Percentiles rank a stretch among this genome's conserved stretches.
Evolutionary conservation across 2,329 filamentous ascomycete species (phyloP).

Genomic region (Talaromyces atroroseus): DNA sequence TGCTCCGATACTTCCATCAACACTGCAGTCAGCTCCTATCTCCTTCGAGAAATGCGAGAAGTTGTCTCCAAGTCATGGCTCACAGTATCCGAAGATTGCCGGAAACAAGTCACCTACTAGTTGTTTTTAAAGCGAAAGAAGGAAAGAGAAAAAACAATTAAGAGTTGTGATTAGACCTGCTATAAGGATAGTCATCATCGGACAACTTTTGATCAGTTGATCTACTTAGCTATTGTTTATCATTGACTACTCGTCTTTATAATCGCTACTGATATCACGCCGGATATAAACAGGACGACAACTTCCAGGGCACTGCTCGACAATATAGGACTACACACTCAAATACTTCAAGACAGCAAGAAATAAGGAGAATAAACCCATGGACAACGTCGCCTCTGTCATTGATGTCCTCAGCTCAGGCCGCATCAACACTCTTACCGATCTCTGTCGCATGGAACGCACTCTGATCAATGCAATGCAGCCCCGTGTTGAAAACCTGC

Average conservation of each 20-base stretch:
- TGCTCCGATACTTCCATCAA: not conserved
- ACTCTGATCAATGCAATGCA: constrained; percentile 39
- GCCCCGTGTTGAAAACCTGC: constrained; percentile 50
- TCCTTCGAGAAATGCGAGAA: not conserved
- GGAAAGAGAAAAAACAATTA: too few relatives aligned
- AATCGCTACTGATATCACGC: too few relatives aligned
- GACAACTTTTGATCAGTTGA: too few relatives aligned
- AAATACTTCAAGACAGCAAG: not conserved
- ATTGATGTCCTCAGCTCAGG: constrained; percentile 61
- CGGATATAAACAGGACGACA: not conserved
- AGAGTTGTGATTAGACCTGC: too few relatives aligned
- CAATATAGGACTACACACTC: not conserved
- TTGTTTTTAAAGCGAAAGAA: too few relatives aligned
- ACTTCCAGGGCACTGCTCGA: not conserved
- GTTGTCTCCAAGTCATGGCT: not conserved
- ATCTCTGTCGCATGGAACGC: constrained; percentile 66
- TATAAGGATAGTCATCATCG: too few relatives aligned
- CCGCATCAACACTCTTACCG: constrained; percentile 67
- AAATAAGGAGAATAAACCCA: not conserved
- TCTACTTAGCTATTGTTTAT: too few relatives aligned
- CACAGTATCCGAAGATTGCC: not conserved
- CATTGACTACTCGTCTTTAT: too few relatives aligned
- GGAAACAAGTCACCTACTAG: too few relatives aligned
- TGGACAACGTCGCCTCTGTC: constrained; percentile 48
- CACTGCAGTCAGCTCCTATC: not conserved